Base-by-base conservation (phyloP, 257 asterid species). In the Forsythia viridissima region DNA sequence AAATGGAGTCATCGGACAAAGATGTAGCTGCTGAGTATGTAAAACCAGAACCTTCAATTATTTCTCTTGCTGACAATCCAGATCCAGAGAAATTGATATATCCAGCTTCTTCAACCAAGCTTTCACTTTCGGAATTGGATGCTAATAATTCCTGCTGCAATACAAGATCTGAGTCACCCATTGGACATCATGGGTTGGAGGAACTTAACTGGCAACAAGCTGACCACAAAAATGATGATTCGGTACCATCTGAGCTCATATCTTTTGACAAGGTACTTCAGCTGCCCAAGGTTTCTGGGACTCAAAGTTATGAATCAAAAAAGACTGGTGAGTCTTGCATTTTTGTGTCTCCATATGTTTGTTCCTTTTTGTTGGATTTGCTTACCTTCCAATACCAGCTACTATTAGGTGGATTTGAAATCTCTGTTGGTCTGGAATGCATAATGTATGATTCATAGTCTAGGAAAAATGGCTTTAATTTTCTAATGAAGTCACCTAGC, bases 201-300 rank as follows among this genome's bases (percentile, higher is more conserved):
- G 91, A 86, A 73, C 80, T 84, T 76, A 83, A 65, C 30, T 73
- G 88, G 92, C 82, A 72, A 79, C 83, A 85, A 70, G 77, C 75
- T 80, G 87, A 73, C 21, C 37, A 37, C 48, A 74, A 81, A 52
- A 66, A 76, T 80, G 82, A 74, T 72, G 75, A 57, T 51, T 71
- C 71, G 42, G 76, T 63, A 75, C 72, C 80, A 16, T 63, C 88
- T 48, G 88, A 85, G 78, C 81, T 82, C 51, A 61, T 75, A 61
- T 77, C 81, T 71, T 77, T 79, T 41, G 34, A 51, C 24, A 86
- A 81, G 76, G 80, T 61, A 57, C 75, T 73, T 82, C 82, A 84
- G 3, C 78, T 85, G 59, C 75, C 87, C 43, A 74, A 21, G 76
- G 79, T 41, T 67, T 21, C 72, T 52, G 85, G 70, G 78, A 74